Evolutionary conservation across 225 moss, liverwort and hornwort species (phyloP).

Genomic region (Neckera pumila): DNA sequence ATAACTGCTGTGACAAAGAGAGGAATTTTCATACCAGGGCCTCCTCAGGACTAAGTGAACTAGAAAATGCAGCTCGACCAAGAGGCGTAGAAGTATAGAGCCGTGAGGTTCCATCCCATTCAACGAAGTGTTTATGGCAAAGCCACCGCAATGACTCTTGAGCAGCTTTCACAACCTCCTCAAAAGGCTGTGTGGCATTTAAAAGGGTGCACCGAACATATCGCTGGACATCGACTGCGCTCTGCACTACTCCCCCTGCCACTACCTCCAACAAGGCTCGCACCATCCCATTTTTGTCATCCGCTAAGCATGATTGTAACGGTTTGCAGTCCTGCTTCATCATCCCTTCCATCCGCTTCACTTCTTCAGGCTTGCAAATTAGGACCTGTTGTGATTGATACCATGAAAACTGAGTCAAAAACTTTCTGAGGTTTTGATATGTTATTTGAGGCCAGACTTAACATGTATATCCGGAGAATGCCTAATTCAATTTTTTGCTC

Average conservation of each 20-base stretch:
- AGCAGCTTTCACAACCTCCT: constrained; percentile 83
- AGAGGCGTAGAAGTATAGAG: constrained; percentile 77
- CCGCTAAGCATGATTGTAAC: constrained; percentile 82
- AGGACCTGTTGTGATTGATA: constrained; percentile 42
- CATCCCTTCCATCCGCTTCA: constrained; percentile 66
- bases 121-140: constrained; percentile 74
- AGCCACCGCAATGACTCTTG: constrained; percentile 87
- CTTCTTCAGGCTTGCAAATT: constrained; percentile 94
- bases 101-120: constrained; percentile 58
- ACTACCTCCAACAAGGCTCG: constrained; percentile 96
- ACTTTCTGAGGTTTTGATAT: background rate
- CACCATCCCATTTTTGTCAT: constrained; percentile 95
- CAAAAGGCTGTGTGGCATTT: constrained; percentile 83
- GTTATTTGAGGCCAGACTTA: background rate
- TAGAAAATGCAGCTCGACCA: constrained; percentile 96
- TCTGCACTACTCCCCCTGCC: constrained; percentile 91
- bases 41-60: constrained; percentile 94
- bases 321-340: constrained; percentile 67
- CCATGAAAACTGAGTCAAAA: background rate
- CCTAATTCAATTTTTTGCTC: background rate
- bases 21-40: constrained; percentile 49
- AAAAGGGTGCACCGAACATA: constrained; percentile 92
- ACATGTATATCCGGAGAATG: background rate
- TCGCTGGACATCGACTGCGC: constrained; percentile 79
- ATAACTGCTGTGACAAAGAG: background rate